A percentile compares a stretch with the other conserved stretches of the same genome.
These are phyloP conservation scores for Curvularia lunata DNA, from an alignment of 2,329 filamentous ascomycete species.

Conservation along the genomic window DNA sequence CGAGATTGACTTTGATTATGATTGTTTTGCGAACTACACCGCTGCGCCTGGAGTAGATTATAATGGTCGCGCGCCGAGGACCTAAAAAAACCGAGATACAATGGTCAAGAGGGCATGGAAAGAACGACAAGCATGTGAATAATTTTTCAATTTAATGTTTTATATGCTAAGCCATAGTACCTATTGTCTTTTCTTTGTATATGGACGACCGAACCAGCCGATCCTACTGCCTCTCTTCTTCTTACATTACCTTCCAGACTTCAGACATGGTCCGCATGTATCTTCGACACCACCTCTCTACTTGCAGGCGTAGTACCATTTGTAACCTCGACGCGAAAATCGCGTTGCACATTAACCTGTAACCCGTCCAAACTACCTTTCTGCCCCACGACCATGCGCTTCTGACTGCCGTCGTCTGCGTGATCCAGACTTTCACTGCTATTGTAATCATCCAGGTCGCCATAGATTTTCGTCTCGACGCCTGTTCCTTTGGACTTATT, in stretches of 20 bases:
- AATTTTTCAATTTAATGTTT: neutral
- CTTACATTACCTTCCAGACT: neutral
- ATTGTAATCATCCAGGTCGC: conserved; percentile 6
- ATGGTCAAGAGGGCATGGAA: neutral
- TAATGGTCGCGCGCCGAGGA: conserved; percentile 32
- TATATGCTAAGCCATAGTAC: no score
- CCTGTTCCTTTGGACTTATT: neutral
- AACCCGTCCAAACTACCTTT: neutral
- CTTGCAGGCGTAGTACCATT: neutral
- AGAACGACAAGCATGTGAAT: neutral
- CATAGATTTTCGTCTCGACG: conserved; percentile 11
- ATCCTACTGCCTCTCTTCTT: neutral
- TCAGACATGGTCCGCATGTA: neutral
- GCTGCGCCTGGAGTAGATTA: conserved; percentile 33
- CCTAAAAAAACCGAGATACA: neutral
- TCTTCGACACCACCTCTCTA: neutral
- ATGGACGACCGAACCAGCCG: neutral
- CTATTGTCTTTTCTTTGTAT: neutral
- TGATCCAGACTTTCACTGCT: neutral
- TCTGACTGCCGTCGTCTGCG: conserved; percentile 1
- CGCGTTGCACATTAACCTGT: conserved; percentile 9
- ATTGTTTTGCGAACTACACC: conserved; percentile 42
- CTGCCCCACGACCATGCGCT: neutral
- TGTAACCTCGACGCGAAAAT: conserved; percentile 9
- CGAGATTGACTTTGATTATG: conserved; percentile 39